Conservation (phyloP, 139 green algal species). For the Gonium pectorale region DNA sequence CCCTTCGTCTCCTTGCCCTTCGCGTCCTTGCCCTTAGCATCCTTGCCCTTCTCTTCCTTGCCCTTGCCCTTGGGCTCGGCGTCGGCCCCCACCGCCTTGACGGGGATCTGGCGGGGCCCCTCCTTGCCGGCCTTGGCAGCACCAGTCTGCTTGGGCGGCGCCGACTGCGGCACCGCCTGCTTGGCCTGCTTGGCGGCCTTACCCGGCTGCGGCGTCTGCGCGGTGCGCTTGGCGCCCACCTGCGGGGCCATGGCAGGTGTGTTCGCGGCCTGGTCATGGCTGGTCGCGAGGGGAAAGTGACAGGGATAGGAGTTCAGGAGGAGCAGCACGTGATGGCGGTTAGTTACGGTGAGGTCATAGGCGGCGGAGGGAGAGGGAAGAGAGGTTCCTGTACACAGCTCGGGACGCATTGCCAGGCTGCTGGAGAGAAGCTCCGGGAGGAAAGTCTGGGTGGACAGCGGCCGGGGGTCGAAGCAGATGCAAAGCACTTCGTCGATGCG, state of each 20-base stretch:
- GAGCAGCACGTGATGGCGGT: background rate
- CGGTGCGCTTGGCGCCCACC: constrained; percentile 23
- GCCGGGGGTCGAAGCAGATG: too few species aligned
- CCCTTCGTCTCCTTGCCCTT: constrained; percentile 1
- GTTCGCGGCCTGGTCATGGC: background rate
- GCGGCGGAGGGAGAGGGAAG: background rate
- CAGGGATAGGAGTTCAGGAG: background rate
- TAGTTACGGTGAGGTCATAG: background rate
- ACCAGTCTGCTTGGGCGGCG: constrained; percentile 26
- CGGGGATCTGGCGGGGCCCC: background rate
- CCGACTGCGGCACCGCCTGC: constrained; percentile 9
- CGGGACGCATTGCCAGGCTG: background rate
- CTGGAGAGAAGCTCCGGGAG: background rate
- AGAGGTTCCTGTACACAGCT: background rate
- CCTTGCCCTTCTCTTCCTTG: background rate
- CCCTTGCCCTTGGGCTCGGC: constrained; percentile 6
- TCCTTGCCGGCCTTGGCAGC: background rate
- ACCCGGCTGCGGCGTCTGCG: constrained; percentile 34
- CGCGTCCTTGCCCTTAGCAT: background rate
- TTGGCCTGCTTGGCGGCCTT: background rate
- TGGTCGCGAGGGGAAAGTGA: background rate
- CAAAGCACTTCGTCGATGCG: too few species aligned
- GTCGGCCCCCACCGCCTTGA: background rate
- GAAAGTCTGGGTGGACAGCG: too few species aligned
- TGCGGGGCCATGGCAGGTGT: background rate